Base-by-base conservation (phyloP, 1,284 basidiomycete species). In the Tetrapyrgos nigripes region DNA sequence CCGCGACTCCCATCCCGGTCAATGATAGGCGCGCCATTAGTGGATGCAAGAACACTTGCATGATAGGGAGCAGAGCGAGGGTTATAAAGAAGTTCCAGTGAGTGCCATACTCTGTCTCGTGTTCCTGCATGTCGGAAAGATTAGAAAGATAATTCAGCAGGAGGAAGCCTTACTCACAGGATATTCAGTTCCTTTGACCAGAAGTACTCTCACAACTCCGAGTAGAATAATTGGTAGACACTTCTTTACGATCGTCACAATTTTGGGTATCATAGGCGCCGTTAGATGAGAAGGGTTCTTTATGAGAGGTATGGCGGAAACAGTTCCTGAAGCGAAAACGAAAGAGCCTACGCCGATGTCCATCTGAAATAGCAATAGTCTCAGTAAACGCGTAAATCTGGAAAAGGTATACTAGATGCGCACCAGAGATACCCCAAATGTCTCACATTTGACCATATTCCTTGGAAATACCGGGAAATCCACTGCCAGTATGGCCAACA, bases 61-160 rank as follows among this genome's bases (percentile, higher is more conserved):
- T 74, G 1, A 93, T 72, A 0, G 96, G 96, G 2, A 98, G 73
- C 1, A 93, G 62, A 0, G 89, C 94, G 13, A 99, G 81, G 0
- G 97, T 98, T 68, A 98, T 85, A 82, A 99, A 99, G 75, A 99
- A 99, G 73, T 99, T 99, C 97, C 97, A 99, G 70, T 98, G 96
- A 0, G 89, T 88, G 1, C 97, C 97, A 65, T 99, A 99, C 76
- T 99, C 97, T 0, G 94, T 90, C 45, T 93, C 88, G 65, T 99
- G 97, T 79, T 99, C 97, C 94, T 96, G 63, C 3, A 57, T 45
- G 14, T 55, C n/a, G 23, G 29, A 53, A 31, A 17, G 52, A 61
- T 8, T 56, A 63, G 6, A 45, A 33, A 43, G 46, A 46, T n/a
- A 26, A n/a, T 13, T 27, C 37, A 29, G n/a, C n/a, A 9, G 23